phyloP scores from a whole-genome alignment of 306 rosid species.

The cucumber (Cucumis sativus) region Cucumber_9930_V3 NC_026659.2:5374501-5375000 shows the following conservation, averaged over 20 bases:
- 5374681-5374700: not conserved
- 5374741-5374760: not conserved
- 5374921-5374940: no score
- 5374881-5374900: not conserved
- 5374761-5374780: not conserved
- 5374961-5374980: no score
- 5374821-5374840: not conserved
- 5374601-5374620: not conserved
- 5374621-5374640: not conserved
- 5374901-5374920: no score
- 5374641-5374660: slow-evolving; percentile 4
- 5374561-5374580: not conserved
- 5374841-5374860: slow-evolving; percentile 1
- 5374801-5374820: not conserved
- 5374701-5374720: slow-evolving; percentile 6
- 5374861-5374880: not conserved
- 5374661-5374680: not conserved
- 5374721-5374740: not conserved
- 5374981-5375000: no score
- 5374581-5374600: not conserved
- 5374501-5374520: no score
- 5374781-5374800: not conserved
- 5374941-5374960: no score
- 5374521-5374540: not conserved
- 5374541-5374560: not conserved